These are phyloP conservation scores for Endotrypanum monterogeii DNA, from an alignment of 208 protist species.

Conservation along the genomic window DNA sequence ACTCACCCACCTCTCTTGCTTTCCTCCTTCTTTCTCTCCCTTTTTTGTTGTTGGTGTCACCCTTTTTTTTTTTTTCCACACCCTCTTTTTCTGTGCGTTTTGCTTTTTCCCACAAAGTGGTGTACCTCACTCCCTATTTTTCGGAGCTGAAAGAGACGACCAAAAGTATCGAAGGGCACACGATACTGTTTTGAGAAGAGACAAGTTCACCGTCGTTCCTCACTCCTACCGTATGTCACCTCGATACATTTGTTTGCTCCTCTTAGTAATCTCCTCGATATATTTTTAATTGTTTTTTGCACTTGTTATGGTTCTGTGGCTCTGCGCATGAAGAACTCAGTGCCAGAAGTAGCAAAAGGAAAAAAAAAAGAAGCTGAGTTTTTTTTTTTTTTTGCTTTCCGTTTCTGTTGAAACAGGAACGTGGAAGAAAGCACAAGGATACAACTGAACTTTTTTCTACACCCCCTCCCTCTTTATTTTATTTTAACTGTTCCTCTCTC, in stretches of 20 bases:
- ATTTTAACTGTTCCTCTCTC: background rate
- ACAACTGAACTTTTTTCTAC: background rate
- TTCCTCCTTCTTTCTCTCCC: background rate
- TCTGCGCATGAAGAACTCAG: background rate
- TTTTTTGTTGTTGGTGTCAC: background rate
- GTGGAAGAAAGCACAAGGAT: background rate
- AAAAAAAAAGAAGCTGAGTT: too few relatives aligned
- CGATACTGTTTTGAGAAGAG: constrained; percentile 23
- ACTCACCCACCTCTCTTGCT: background rate
- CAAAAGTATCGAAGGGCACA: background rate
- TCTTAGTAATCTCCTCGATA: background rate
- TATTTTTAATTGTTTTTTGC: constrained; percentile 6
- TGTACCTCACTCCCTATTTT: background rate
- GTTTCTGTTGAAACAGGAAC: constrained; percentile 9
- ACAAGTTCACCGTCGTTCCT: constrained; percentile 41
- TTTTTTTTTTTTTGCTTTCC: too few relatives aligned
- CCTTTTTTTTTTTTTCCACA: background rate
- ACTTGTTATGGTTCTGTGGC: background rate
- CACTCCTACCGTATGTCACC: background rate
- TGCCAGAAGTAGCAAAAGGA: background rate
- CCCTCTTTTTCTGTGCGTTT: background rate
- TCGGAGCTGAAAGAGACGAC: background rate
- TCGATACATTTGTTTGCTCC: background rate
- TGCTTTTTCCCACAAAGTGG: background rate
- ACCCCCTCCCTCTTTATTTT: background rate